These are phyloP conservation scores for Cystoderma amianthinum DNA, from an alignment of 768 basidiomycete species.

Conservation along the genomic window DNA sequence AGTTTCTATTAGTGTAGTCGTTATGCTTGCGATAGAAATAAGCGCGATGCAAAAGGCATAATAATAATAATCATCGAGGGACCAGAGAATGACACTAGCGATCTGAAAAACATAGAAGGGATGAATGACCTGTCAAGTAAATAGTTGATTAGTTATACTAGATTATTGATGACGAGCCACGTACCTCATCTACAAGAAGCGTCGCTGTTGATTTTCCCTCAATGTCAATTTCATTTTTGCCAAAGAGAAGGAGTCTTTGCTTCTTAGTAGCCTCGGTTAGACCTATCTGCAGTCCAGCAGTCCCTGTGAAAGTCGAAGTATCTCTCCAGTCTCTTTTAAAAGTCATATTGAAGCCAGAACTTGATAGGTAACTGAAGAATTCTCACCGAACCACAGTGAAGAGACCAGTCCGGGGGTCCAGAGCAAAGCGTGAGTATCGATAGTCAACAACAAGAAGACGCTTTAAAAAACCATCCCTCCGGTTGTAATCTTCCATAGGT, in stretches of 20 bases:
- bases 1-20: conserved; percentile 86
- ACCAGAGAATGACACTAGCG: conserved; percentile 91
- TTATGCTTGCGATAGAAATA: conserved; percentile 80
- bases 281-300: conserved; percentile 65
- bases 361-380: conserved; percentile 1
- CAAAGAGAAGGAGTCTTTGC: conserved; percentile 74
- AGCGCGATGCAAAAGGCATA: conserved; percentile 96
- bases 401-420: conserved; percentile 78
- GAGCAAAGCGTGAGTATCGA: conserved; percentile 84
- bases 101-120: conserved; percentile 99
- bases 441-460: conserved; percentile 76
- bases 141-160: conserved; percentile 5
- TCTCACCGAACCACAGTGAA: conserved; percentile 77
- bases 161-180: conserved; percentile 2
- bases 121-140: conserved; percentile 67
- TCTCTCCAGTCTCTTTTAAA: conserved; percentile 83
- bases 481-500: conserved; percentile 21
- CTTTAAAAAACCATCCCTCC: conserved; percentile 31
- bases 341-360: conserved; percentile 1
- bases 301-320: too few species aligned
- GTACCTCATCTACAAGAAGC: conserved; percentile 85
- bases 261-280: conserved; percentile 43
- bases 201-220: conserved; percentile 75
- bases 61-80: conserved; percentile 91
- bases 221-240: conserved; percentile 83